Percentiles rank a stretch among this genome's conserved stretches.
phyloP scores from a whole-genome alignment of 2,329 filamentous ascomycete genomes.

The Aspergillus nomiae region DNA sequence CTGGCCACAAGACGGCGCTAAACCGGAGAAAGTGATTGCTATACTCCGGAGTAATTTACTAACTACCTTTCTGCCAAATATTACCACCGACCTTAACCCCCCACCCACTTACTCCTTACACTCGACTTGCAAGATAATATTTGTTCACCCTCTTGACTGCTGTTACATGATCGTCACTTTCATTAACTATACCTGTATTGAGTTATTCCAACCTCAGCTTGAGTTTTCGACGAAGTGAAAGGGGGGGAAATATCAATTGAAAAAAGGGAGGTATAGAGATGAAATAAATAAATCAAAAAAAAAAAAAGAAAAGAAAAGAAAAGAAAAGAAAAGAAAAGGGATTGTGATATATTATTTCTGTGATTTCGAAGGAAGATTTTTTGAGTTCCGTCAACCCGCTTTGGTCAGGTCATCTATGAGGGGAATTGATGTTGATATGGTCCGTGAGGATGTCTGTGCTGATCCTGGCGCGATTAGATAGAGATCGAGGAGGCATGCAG shows the following conservation, averaged over 20 bases:
- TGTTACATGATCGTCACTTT: background rate
- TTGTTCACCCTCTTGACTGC: background rate
- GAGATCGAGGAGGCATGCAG: background rate
- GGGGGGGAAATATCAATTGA: background rate
- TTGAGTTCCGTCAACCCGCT: background rate
- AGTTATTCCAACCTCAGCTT: background rate
- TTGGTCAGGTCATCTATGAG: background rate
- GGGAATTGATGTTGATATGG: slow-evolving; percentile 7
- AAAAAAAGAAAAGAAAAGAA: no score
- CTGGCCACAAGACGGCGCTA: slow-evolving; percentile 17
- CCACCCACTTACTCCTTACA: background rate
- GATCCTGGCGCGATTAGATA: background rate
- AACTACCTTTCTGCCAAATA: background rate
- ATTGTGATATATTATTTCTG: no score
- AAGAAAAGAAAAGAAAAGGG: no score
- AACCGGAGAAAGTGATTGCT: slow-evolving; percentile 13
- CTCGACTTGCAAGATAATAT: background rate
- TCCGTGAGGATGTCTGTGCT: slow-evolving; percentile 19
- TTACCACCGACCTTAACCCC: background rate
- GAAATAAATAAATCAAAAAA: no score
- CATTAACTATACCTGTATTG: background rate
- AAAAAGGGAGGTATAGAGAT: background rate
- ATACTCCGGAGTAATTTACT: background rate
- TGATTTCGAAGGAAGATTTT: background rate
- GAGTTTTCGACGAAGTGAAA: background rate